phyloP scores from a whole-genome alignment of 257 asterid species.

The Solanum sparsipilum region DNA sequence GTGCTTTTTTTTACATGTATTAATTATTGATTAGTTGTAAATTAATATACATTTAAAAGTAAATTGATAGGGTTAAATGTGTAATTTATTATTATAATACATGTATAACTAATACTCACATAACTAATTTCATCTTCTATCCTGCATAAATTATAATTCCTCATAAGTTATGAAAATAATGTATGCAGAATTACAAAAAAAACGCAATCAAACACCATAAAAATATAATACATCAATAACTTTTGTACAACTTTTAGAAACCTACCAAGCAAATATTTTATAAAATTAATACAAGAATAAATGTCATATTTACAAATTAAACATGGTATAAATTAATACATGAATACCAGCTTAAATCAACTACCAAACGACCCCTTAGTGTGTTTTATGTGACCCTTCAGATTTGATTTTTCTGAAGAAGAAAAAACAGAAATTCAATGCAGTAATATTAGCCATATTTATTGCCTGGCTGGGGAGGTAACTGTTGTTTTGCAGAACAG shows the following conservation, averaged over 20 bases:
- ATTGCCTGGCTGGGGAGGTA: neutral
- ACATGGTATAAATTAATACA: neutral
- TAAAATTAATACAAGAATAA: no score
- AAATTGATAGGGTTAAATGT: no score
- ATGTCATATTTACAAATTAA: neutral
- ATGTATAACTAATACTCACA: neutral
- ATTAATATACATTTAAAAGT: no score
- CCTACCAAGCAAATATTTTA: neutral
- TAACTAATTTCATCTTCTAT: accelerated
- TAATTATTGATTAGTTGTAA: no score
- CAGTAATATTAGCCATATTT: neutral
- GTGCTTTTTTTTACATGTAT: no score
- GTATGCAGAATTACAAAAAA: neutral
- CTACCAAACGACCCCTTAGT: neutral
- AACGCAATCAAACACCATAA: neutral
- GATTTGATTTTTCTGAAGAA: neutral
- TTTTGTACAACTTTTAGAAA: no score
- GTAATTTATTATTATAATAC: no score
- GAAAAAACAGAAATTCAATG: neutral
- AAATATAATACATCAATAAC: neutral
- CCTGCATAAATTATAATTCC: no score
- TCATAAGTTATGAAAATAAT: neutral
- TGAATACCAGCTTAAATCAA: neutral
- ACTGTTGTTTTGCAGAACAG: neutral
- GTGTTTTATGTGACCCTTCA: neutral